These are phyloP conservation scores for Trypanosoma rangeli DNA, from an alignment of 208 protist genomes.

Conservation along the genomic window DNA sequence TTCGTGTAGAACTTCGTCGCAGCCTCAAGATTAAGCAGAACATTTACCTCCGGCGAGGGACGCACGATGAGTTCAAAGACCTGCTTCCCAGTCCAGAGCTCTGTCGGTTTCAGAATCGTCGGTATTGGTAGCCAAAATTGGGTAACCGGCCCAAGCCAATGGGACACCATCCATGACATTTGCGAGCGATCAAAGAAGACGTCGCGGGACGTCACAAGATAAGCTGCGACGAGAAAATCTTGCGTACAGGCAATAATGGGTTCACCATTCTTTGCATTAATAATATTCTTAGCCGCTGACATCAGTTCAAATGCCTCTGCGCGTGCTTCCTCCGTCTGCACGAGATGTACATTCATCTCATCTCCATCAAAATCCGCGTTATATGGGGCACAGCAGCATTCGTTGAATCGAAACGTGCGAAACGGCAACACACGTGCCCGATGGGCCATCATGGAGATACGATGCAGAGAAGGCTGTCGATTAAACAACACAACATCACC, in stretches of 20 bases:
- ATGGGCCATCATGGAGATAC: slow-evolving; percentile 99
- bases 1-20: slow-evolving; percentile 90
- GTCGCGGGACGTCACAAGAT: slow-evolving; percentile 96
- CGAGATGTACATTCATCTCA: slow-evolving; percentile 99
- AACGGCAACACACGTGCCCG: slow-evolving; percentile 94
- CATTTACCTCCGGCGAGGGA: slow-evolving; percentile 44
- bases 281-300: slow-evolving; percentile 97
- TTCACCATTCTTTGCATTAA: slow-evolving; percentile 97
- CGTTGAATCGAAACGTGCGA: slow-evolving; percentile 99
- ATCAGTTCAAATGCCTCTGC: slow-evolving; percentile 98
- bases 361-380: slow-evolving; percentile 99
- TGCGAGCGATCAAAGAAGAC: slow-evolving; percentile 95
- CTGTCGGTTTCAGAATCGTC: slow-evolving; percentile 96
- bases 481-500: slow-evolving; percentile 99
- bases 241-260: slow-evolving; percentile 98
- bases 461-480: slow-evolving; percentile 99
- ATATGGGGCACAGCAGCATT: slow-evolving; percentile 98
- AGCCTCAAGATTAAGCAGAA: slow-evolving; percentile 92
- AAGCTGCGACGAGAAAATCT: slow-evolving; percentile 98
- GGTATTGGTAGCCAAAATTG: slow-evolving; percentile 95
- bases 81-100: slow-evolving; percentile 99
- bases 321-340: slow-evolving; percentile 99
- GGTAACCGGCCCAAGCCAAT: slow-evolving; percentile 76
- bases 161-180: slow-evolving; percentile 88
- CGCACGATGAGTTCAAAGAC: slow-evolving; percentile 95